Conservation (phyloP, 139 green algal genomes). For the Chlorella sp. region DNA sequence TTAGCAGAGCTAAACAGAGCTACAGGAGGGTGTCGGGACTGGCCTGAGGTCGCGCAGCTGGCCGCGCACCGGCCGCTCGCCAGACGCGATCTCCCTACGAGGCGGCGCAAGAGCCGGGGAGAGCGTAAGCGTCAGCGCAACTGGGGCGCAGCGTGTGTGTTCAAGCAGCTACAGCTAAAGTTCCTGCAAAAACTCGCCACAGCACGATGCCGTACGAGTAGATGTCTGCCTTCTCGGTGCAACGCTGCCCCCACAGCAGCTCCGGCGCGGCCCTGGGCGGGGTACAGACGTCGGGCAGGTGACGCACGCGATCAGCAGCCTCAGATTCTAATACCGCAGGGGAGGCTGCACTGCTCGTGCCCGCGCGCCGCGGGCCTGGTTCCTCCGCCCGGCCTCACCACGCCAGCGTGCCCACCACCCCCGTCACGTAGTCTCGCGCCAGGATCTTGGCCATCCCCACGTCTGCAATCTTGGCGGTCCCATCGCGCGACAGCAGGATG, state of each 20-base stretch:
- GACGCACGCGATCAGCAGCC: background rate
- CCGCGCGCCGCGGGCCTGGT: too few relatives aligned
- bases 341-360: too few relatives aligned
- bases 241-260: conserved; percentile 33
- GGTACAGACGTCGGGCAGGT: background rate
- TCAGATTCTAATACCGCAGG: too few relatives aligned
- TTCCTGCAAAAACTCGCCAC: conserved; percentile 6
- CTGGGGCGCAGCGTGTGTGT: too few relatives aligned
- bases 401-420: conserved; percentile 32
- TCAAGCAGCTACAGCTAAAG: too few relatives aligned
- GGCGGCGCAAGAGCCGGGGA: too few relatives aligned
- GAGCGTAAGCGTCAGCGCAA: too few relatives aligned
- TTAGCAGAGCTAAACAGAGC: too few relatives aligned
- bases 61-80: conserved; percentile 31
- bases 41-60: conserved; percentile 31
- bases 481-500: conserved; percentile 38
- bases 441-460: conserved; percentile 47
- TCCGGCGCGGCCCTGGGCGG: conserved; percentile 31
- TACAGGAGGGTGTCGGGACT: background rate
- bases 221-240: conserved; percentile 38
- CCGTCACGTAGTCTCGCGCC: conserved; percentile 31
- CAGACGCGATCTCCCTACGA: conserved; percentile 31
- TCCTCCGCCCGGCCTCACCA: conserved; percentile 26
- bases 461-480: conserved; percentile 40
- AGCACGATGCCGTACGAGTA: conserved; percentile 27